Base-by-base conservation (phyloP, 139 green algal genomes). In the Chlamydomonas sphaeroides region DNA sequence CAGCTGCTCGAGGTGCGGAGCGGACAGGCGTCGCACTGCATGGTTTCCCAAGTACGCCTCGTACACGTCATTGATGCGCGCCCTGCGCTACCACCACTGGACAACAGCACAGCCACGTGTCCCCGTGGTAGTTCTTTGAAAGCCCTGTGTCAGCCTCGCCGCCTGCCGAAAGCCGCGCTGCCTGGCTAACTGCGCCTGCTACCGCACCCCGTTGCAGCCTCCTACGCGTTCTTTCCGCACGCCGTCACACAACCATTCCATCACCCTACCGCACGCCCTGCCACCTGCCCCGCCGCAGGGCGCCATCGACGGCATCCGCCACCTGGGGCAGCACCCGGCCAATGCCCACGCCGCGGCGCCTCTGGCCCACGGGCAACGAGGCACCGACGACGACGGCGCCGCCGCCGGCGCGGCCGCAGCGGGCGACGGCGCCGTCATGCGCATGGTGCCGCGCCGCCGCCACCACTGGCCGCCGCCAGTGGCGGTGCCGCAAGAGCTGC, bases 391-490 rank as follows among this genome's bases (percentile, higher is more conserved):
- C 39, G 35, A 3, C 33, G 39, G 18, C 23, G 30, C 26, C 36
- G 28, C 35, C 38, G 38, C 4, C 56, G 56, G 14, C 36, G 32
- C 5, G 21, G 32, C 30, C 23, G 20, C 5, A 15, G 20, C 10
- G 21, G 42, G 68, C 68, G 45, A 1, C 42, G 42, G 33, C 38
- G 68, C 20, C 20, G 48, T 28, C 17, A 59, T 59, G 1, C 25
- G 6, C 33, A 30, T 63, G n/a, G 8, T 3, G 39, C 25, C 39
- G 28, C 32, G 39, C 7, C 59, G 56, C 32, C 57, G n/a, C 1
- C 67, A 87, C 35, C 86, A 90, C 77, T 90, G 86, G 86, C 86
- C 86, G 21, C 86, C 86, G 39, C 76, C 86, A 2, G 63, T 90
- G 32, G 3, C 23, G 3, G 67, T 90, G 5, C 76, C 86, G 2